phyloP scores from a whole-genome alignment of 176 grass and related monocot genomes.

The Elaeis guineensis region DNA sequence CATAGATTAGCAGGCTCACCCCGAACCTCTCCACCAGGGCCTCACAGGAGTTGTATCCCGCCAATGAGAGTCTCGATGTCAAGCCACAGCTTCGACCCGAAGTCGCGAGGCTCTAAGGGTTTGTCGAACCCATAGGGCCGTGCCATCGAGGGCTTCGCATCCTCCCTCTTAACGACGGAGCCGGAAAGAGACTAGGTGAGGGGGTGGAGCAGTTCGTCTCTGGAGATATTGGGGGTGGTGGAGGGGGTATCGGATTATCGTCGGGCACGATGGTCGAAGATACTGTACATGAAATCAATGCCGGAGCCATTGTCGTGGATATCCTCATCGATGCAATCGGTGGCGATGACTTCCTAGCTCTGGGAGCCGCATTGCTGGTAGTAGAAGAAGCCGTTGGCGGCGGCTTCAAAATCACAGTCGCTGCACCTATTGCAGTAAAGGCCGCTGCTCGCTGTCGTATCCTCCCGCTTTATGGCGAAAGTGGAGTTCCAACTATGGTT shows the following conservation, averaged over 20 bases:
- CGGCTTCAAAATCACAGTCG: neutral
- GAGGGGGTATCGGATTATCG: neutral
- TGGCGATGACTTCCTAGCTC: slow-evolving; percentile 36
- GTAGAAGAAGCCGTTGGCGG: slow-evolving; percentile 45
- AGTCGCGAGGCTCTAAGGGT: slow-evolving; percentile 35
- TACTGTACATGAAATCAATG: slow-evolving; percentile 9
- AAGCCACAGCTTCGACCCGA: neutral
- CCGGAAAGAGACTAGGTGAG: slow-evolving; percentile 7
- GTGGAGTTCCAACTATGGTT: slow-evolving; percentile 3
- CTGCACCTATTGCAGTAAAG: slow-evolving; percentile 44
- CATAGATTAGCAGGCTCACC: slow-evolving; percentile 49
- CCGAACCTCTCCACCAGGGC: slow-evolving; percentile 53
- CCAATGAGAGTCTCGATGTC: slow-evolving; percentile 16
- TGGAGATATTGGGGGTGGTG: neutral
- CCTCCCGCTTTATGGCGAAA: neutral
- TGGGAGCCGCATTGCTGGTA: slow-evolving; percentile 42
- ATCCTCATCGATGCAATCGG: slow-evolving; percentile 38
- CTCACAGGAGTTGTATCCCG: slow-evolving; percentile 39
- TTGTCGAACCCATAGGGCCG: slow-evolving; percentile 10
- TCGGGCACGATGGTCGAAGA: slow-evolving; percentile 4
- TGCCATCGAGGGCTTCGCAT: neutral
- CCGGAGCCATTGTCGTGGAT: slow-evolving; percentile 5
- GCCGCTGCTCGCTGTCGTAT: neutral
- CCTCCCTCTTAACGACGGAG: neutral
- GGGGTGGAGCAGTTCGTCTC: slow-evolving; percentile 8